Percentiles rank a stretch among this genome's conserved stretches.
Evolutionary conservation across 179 eudicot genomes (phyloP).

Genomic region (Carnegiea gigantea): DNA sequence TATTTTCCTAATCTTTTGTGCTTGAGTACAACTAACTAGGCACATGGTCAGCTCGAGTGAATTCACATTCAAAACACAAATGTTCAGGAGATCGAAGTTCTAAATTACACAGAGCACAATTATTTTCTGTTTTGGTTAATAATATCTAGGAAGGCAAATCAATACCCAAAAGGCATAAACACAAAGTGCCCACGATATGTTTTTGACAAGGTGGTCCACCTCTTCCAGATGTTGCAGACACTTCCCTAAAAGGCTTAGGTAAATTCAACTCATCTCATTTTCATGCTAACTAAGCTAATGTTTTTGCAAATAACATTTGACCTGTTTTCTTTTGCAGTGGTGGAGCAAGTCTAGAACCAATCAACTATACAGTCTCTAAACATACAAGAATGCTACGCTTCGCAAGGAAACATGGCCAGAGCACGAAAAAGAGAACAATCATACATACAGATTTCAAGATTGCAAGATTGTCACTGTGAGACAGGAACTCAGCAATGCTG

Average conservation of each 20-base stretch:
- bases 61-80: too few relatives aligned
- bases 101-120: too few relatives aligned
- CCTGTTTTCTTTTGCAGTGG: neutral
- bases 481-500: too few relatives aligned
- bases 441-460: too few relatives aligned
- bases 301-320: neutral
- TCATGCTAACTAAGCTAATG: neutral
- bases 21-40: too few relatives aligned
- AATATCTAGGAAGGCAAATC: neutral
- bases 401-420: neutral
- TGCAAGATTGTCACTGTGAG: too few relatives aligned
- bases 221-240: conserved; percentile 1
- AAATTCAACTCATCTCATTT: neutral
- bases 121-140: neutral
- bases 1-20: too few relatives aligned
- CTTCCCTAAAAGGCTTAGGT: neutral
- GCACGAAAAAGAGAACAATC: too few relatives aligned
- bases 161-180: neutral
- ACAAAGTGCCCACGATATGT: conserved; percentile 8
- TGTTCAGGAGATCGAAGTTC: too few relatives aligned
- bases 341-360: neutral
- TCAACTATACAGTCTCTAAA: neutral
- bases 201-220: neutral
- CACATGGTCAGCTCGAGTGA: too few relatives aligned
- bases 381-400: conserved; percentile 5